These are phyloP conservation scores for Fraxinus velutina DNA, from an alignment of 305 asterid species.

Conservation along the genomic window DNA sequence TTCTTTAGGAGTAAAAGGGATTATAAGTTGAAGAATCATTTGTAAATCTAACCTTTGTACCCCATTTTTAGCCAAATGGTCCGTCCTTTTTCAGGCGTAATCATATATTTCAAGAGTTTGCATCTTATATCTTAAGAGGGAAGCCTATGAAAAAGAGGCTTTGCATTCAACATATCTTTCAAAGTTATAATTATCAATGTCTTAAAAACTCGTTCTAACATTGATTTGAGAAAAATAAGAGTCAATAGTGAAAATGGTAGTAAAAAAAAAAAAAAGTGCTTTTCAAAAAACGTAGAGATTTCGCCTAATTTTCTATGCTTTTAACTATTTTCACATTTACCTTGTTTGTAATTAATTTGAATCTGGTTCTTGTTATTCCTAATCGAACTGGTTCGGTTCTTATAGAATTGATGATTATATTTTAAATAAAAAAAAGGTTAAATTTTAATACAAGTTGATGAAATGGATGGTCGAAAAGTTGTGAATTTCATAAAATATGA, in stretches of 20 bases:
- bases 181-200: constrained; percentile 4
- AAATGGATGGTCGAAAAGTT: not conserved
- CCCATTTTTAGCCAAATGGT: constrained; percentile 6
- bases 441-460: not conserved
- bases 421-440: no score
- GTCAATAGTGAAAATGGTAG: not conserved
- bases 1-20: constrained; percentile 18
- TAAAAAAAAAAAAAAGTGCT: not conserved
- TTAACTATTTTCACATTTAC: not conserved
- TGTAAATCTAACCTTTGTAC: constrained; percentile 5
- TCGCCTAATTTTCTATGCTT: not conserved
- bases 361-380: no score
- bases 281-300: not conserved
- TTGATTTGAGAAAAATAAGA: not conserved
- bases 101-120: constrained; percentile 14
- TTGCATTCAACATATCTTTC: constrained; percentile 19
- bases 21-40: not conserved
- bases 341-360: not conserved
- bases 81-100: constrained; percentile 19
- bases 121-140: constrained; percentile 22
- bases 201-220: not conserved
- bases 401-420: no score
- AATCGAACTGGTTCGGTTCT: no score
- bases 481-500: no score
- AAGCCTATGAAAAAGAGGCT: constrained; percentile 29